These are phyloP conservation scores for Sarocladium brachiariae DNA, from an alignment of 2,329 filamentous ascomycete genomes.

Conservation along the genomic window DNA sequence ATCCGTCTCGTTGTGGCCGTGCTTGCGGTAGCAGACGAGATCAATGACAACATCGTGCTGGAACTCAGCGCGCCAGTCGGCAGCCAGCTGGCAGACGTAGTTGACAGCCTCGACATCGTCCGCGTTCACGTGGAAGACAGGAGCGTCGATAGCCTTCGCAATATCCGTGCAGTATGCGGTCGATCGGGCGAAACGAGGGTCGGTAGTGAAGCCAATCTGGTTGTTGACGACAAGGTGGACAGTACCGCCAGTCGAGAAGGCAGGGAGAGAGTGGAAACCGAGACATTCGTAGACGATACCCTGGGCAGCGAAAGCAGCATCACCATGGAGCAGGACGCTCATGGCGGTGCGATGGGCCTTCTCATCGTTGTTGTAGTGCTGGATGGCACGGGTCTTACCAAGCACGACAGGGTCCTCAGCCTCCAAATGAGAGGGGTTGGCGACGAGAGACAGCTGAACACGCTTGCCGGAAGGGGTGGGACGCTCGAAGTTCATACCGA, in stretches of 20 bases:
- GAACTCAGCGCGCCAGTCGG: conserved; percentile 98
- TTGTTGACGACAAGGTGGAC: conserved; percentile 98
- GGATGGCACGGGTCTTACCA: conserved; percentile 94
- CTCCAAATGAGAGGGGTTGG: conserved; percentile 97
- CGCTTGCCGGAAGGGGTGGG: conserved; percentile 97
- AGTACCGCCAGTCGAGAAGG: conserved; percentile 94
- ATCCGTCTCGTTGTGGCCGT: conserved; percentile 99
- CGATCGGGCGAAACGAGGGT: conserved; percentile 93
- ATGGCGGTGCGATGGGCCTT: conserved; percentile 82
- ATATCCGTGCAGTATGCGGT: conserved; percentile 99
- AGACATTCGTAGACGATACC: conserved; percentile 98
- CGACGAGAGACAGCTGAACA: conserved; percentile 96
- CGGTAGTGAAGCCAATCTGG: conserved; percentile 99
- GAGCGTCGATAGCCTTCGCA: conserved; percentile 96
- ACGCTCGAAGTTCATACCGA: conserved; percentile 99
- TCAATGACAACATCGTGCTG: conserved; percentile 98
- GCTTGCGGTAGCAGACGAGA: conserved; percentile 97
- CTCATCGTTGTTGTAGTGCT: conserved; percentile 99
- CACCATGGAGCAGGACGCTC: conserved; percentile 92
- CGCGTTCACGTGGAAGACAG: conserved; percentile 98
- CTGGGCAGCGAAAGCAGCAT: conserved; percentile 93
- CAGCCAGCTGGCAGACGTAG: conserved; percentile 93
- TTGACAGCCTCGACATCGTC: conserved; percentile 98
- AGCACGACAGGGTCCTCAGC: conserved; percentile 97
- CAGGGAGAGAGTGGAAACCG: conserved; percentile 91